phyloP scores from a whole-genome alignment of 108 stramenopile species.

The Nitzschia sp. region DNA sequence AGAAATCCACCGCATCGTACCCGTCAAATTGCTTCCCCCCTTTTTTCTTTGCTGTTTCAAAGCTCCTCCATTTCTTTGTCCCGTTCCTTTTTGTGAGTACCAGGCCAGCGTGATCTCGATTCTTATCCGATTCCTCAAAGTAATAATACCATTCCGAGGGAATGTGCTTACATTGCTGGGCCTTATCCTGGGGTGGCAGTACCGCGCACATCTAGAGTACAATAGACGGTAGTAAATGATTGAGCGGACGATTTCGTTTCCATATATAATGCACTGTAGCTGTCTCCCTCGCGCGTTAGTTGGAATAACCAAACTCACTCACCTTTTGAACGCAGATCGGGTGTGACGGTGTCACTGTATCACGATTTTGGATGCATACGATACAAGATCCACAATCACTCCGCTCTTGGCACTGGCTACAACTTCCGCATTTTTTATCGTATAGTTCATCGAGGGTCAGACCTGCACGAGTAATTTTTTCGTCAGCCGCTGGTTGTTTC shows the following conservation, averaged over 20 bases:
- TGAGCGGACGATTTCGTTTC: no score
- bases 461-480: not conserved
- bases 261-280: no score
- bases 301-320: no score
- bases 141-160: constrained; percentile 1
- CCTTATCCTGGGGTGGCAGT: not conserved
- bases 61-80: not conserved
- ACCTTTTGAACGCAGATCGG: constrained; percentile 15
- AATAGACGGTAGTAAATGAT: no score
- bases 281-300: no score
- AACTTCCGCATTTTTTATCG: not conserved
- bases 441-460: not conserved
- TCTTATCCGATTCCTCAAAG: not conserved
- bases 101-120: not conserved
- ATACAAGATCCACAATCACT: not conserved
- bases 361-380: not conserved
- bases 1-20: not conserved
- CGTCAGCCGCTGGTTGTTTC: no score
- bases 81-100: not conserved
- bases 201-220: not conserved
- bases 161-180: not conserved
- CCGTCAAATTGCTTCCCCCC: not conserved
- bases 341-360: not conserved
- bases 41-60: not conserved
- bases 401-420: not conserved